phyloP scores from a whole-genome alignment of 1,284 basidiomycete genomes.

The Heterobasidion annosum region DNA sequence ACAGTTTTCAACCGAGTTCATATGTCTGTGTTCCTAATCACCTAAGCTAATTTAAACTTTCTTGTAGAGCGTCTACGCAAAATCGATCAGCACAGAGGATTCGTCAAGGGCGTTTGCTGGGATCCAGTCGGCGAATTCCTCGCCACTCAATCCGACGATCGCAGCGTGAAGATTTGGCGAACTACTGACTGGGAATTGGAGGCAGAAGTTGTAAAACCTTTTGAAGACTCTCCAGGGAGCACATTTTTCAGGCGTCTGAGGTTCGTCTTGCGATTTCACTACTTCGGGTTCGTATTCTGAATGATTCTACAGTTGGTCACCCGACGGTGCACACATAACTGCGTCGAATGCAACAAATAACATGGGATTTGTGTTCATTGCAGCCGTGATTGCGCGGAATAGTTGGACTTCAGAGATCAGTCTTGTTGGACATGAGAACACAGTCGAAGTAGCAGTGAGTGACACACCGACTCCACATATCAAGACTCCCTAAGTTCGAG shows the following conservation, averaged over 20 bases:
- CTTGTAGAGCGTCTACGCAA: conserved; percentile 63
- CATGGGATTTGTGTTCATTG: conserved; percentile 93
- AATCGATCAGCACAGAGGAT: conserved; percentile 87
- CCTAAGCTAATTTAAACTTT: neutral
- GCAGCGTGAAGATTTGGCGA: conserved; percentile 94
- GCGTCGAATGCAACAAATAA: conserved; percentile 97
- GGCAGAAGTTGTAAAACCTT: conserved; percentile 81
- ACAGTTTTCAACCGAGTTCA: no score
- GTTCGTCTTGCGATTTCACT: conserved; percentile 29
- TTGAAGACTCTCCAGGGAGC: conserved; percentile 88
- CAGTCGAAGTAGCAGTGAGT: conserved; percentile 88
- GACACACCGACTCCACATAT: neutral
- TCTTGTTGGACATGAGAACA: conserved; percentile 95
- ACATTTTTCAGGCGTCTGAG: conserved; percentile 93
- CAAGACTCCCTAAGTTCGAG: conserved; percentile 10
- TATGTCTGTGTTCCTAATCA: no score
- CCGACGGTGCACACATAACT: conserved; percentile 96
- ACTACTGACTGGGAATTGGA: conserved; percentile 89
- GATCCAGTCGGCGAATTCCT: conserved; percentile 96
- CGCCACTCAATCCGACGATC: conserved; percentile 95
- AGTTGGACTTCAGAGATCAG: conserved; percentile 87
- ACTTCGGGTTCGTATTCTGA: neutral
- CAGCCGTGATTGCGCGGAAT: conserved; percentile 85
- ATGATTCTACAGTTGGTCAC: conserved; percentile 74
- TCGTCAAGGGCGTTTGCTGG: conserved; percentile 98